A percentile compares a stretch with the other conserved stretches of the same genome.
These are phyloP conservation scores for Populus hybrid DNA, from an alignment of 441 rosid species.

Conservation along the genomic window DNA sequence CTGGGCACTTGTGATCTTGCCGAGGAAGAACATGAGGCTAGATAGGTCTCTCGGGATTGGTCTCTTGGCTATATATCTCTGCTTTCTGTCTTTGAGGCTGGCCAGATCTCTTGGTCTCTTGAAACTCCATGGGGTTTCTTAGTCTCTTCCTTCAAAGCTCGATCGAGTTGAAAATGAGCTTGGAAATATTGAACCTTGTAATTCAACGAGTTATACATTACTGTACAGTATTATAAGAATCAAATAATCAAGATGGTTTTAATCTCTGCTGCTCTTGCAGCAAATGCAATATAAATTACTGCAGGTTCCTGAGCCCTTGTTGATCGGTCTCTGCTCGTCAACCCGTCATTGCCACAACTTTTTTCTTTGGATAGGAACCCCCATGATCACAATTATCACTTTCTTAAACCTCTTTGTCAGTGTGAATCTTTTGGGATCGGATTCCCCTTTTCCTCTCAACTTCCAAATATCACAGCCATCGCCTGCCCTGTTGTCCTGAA, in stretches of 20 bases:
- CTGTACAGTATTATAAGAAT: neutral
- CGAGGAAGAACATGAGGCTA: constrained; percentile 63
- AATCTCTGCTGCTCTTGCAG: neutral
- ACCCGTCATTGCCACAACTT: no score
- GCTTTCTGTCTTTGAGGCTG: constrained; percentile 59
- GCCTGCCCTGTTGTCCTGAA: neutral
- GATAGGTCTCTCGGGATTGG: constrained; percentile 62
- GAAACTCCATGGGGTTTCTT: constrained; percentile 9
- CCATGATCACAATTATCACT: neutral
- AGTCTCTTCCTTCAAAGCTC: neutral
- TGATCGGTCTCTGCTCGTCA: no score
- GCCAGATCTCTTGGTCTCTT: constrained; percentile 27
- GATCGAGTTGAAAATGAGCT: neutral
- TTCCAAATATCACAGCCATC: neutral
- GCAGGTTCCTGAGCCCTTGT: neutral
- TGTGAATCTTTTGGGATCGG: neutral
- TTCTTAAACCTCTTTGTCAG: neutral
- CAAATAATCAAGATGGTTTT: neutral
- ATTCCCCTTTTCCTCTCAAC: no score
- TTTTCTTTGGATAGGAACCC: no score
- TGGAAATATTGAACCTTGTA: constrained; percentile 8
- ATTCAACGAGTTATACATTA: neutral
- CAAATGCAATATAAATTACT: neutral
- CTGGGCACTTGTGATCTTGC: constrained; percentile 77
- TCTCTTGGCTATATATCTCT: constrained; percentile 61